These are phyloP conservation scores for Cucumis sativus DNA, from an alignment of 306 rosid genomes.

Conservation along the genomic window DNA sequence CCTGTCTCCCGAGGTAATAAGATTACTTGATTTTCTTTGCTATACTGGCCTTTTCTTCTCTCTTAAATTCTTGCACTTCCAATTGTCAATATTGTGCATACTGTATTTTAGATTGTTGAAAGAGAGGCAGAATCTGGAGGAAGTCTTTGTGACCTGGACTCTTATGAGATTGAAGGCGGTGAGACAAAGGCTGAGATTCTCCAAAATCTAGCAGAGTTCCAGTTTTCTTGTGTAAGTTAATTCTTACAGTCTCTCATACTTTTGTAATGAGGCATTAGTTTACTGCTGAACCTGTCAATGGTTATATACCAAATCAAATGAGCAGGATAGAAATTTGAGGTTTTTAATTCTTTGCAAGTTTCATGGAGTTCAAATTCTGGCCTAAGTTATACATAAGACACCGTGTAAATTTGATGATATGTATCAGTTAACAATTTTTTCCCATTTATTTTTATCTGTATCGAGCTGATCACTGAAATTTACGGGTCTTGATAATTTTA, in stretches of 20 bases:
- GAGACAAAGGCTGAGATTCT: constrained; percentile 87
- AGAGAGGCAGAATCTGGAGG: constrained; percentile 87
- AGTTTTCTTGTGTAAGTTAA: constrained; percentile 88
- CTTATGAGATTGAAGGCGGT: constrained; percentile 94
- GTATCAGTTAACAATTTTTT: not conserved
- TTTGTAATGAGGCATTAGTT: not conserved
- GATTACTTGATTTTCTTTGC: not conserved
- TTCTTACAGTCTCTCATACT: not conserved
- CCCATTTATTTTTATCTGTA: not conserved
- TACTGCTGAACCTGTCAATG: not conserved
- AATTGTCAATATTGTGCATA: constrained; percentile 6
- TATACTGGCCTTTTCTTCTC: not conserved
- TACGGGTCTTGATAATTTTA: not conserved
- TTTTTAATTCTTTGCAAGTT: not conserved
- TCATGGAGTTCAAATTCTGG: not conserved
- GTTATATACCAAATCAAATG: not conserved
- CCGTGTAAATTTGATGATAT: not conserved
- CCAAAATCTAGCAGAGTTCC: constrained; percentile 88
- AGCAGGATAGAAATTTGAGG: not conserved
- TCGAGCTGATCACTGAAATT: not conserved
- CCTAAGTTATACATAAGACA: not conserved
- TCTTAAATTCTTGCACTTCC: not conserved
- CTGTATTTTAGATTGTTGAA: constrained; percentile 51
- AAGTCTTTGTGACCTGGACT: constrained; percentile 66
- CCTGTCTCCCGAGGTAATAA: constrained; percentile 80